A percentile compares a stretch with the other conserved stretches of the same genome.
phyloP scores from a whole-genome alignment of 2,329 filamentous ascomycete species.

The Fusarium albidum region DNA sequence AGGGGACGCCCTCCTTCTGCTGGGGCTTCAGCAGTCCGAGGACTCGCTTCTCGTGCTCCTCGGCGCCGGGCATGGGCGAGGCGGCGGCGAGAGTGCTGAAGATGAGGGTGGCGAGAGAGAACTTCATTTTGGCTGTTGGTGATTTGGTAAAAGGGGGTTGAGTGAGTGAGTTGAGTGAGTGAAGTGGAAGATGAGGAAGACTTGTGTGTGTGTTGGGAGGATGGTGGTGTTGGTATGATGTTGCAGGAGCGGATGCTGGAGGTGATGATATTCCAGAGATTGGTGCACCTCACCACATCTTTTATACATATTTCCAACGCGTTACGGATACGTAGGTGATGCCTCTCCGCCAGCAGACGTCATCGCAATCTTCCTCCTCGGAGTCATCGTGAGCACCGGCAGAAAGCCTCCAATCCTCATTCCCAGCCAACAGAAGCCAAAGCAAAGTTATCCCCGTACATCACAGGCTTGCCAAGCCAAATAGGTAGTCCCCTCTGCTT shows the following conservation, averaged over 20 bases:
- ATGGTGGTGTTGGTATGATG: background rate
- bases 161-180: background rate
- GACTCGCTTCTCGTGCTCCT: slow-evolving; percentile 28
- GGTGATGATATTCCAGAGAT: background rate
- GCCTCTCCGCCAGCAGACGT: slow-evolving; percentile 10
- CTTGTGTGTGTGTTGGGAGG: background rate
- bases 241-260: slow-evolving; percentile 6
- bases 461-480: slow-evolving; percentile 19
- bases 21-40: slow-evolving; percentile 31
- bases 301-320: slow-evolving; percentile 22
- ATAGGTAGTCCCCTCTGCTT: background rate
- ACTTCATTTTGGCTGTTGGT: slow-evolving; percentile 35
- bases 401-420: slow-evolving; percentile 9
- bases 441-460: slow-evolving; percentile 1
- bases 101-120: slow-evolving; percentile 30
- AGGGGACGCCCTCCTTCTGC: slow-evolving; percentile 31
- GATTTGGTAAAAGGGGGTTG: background rate
- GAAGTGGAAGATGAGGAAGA: background rate
- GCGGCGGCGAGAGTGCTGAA: slow-evolving; percentile 35
- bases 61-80: slow-evolving; percentile 33
- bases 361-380: slow-evolving; percentile 17
- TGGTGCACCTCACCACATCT: background rate
- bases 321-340: no score
- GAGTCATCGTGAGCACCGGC: slow-evolving; percentile 5
- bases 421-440: background rate